Evolutionary conservation across 495 filamentous ascomycete genomes (phyloP), one percentile per base, ranked within the genome.

Genomic region (Rusavskia elegans): DNA sequence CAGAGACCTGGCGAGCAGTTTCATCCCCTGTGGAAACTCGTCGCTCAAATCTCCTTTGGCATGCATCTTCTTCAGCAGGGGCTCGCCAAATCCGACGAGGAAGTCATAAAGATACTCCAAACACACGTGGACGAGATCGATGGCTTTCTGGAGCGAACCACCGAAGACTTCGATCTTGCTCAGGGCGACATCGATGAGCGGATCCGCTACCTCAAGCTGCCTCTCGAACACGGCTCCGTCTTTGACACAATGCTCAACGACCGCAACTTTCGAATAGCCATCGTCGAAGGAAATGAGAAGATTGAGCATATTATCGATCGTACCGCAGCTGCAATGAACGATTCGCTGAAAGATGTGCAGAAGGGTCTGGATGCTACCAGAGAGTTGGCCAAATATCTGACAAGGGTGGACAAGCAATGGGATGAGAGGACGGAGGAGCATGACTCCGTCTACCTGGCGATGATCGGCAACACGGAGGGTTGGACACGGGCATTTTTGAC

Each of bases 111-210:
- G 44, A 97, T 97, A 45, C 77, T 98, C 44, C 87, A 95, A 62
- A 79, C 73, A 19, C 92, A 98, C 65, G 89, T 98, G 44, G 81
- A 95, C 62, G 93, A 96, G 62, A 74, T 97, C 36, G 92, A 98
- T 64, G 80, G 82, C 53, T 96, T 95, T 63, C 66, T 96, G 13
- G 85, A 92, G 59, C 77, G 80, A 35, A 88, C 87, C 0, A 76
- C 83, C 11, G 87, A 92, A 53, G 90, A 96, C 64, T 84, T 97
- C 48, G 76, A 83, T 27, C 68, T 89, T n/a, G 87, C 89, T 6
- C 80, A 80, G 51, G 64, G 75, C 44, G 87, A 94, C 61, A 75
- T 94, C 37, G 71, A 73, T 42, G 83, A 83, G 32, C 76, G 87
- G 14, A 77, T 87, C 53, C 79, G 81, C 46, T 80, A 84, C 60